Evolutionary conservation across 345 rosid genomes (phyloP).

Genomic region (Raphanus sativus): DNA sequence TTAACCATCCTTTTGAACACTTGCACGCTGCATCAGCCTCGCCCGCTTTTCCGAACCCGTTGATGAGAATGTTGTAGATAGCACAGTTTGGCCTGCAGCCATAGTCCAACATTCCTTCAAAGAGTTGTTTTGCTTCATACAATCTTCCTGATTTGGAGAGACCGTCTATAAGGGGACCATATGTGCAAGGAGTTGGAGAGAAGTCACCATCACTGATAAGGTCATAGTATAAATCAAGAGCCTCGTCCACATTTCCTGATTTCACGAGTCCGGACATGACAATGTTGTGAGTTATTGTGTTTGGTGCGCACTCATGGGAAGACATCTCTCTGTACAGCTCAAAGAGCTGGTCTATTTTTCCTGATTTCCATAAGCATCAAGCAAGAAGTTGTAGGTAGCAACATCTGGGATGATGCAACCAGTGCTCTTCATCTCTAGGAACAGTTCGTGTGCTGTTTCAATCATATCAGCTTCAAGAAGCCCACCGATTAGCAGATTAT

Average conservation of each 20-base stretch:
- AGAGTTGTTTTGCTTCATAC: slow-evolving; percentile 64
- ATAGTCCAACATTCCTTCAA: slow-evolving; percentile 73
- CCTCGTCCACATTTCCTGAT: slow-evolving; percentile 54
- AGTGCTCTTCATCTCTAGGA: slow-evolving; percentile 56
- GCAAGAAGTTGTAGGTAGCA: slow-evolving; percentile 70
- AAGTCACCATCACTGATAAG: slow-evolving; percentile 65
- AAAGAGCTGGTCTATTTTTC: slow-evolving; percentile 54
- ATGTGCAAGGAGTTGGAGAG: slow-evolving; percentile 78
- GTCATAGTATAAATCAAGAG: slow-evolving; percentile 69
- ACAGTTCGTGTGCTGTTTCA: slow-evolving; percentile 53
- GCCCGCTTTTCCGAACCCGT: slow-evolving; percentile 79
- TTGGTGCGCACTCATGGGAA: slow-evolving; percentile 55
- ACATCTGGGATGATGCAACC: slow-evolving; percentile 61
- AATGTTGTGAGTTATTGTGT: slow-evolving; percentile 73
- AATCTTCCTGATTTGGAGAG: slow-evolving; percentile 66
- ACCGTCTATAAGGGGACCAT: slow-evolving; percentile 81
- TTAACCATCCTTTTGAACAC: slow-evolving; percentile 65
- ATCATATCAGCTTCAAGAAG: slow-evolving; percentile 50
- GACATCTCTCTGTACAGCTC: slow-evolving; percentile 63
- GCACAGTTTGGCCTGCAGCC: slow-evolving; percentile 83
- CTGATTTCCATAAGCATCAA: slow-evolving; percentile 63
- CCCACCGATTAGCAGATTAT: slow-evolving; percentile 66
- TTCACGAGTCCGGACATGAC: slow-evolving; percentile 71
- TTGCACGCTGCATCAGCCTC: slow-evolving; percentile 63
- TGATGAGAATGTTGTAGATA: slow-evolving; percentile 80